Evolutionary conservation across 2,329 filamentous ascomycete species (phyloP).

Genomic region (Beauveria scarabaeidicola): DNA sequence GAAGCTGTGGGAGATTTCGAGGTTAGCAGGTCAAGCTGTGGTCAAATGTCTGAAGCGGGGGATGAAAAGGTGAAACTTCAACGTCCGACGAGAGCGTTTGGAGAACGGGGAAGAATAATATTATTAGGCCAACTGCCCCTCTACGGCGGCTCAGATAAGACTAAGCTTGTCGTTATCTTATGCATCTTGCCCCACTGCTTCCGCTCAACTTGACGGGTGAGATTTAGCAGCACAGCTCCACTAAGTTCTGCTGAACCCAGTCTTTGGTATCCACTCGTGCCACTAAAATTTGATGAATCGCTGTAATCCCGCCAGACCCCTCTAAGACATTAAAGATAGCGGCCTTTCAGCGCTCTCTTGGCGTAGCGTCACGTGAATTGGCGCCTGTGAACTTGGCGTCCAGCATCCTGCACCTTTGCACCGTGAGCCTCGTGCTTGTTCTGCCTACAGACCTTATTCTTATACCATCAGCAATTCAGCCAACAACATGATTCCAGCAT

Average conservation of each 20-base stretch:
- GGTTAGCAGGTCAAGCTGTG: neutral
- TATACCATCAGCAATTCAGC: neutral
- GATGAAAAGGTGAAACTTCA: neutral
- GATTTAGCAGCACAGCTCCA: neutral
- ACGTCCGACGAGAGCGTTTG: neutral
- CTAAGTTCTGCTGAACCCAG: neutral
- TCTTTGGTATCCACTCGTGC: neutral
- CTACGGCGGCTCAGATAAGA: constrained; percentile 3
- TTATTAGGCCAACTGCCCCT: constrained; percentile 2
- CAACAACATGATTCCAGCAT: neutral
- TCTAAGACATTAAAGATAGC: neutral
- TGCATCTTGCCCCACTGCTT: constrained; percentile 5
- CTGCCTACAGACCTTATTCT: neutral
- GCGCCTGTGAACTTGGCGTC: neutral
- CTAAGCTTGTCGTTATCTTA: constrained; percentile 9
- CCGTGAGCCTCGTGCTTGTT: neutral
- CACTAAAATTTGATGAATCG: neutral
- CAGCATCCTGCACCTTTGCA: neutral
- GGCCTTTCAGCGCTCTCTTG: neutral
- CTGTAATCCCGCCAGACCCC: neutral
- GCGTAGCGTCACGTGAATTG: neutral
- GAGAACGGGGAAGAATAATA: constrained; percentile 1
- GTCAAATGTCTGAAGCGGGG: neutral
- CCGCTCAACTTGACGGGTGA: neutral
- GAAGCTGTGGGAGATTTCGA: neutral